Percentiles rank a stretch among this genome's conserved stretches.
Conservation (phyloP, 495 filamentous ascomycete species). For the Penicillium robsamsonii region DNA sequence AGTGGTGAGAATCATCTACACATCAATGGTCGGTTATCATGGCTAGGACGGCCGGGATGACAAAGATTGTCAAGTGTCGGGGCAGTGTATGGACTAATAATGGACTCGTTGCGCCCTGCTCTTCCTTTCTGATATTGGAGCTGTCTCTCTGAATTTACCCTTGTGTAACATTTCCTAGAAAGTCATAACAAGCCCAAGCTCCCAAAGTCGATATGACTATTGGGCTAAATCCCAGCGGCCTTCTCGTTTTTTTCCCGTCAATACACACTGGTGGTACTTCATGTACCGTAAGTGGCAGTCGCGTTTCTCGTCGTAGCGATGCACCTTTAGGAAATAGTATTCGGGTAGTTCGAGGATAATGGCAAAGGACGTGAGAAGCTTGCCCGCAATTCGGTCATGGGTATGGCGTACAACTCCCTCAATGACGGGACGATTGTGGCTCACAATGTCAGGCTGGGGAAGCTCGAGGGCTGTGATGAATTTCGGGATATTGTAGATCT, state of each 20-base stretch:
- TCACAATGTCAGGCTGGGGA: slow-evolving; percentile 43
- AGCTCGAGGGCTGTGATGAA: slow-evolving; percentile 43
- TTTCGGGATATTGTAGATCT: slow-evolving; percentile 57
- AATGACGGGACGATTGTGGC: slow-evolving; percentile 41
- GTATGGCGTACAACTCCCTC: slow-evolving; percentile 47
- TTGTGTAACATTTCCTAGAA: no score
- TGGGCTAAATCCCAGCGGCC: slow-evolving; percentile 39
- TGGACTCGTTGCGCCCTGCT: no score
- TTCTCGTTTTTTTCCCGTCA: slow-evolving; percentile 45
- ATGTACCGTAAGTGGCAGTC: slow-evolving; percentile 55
- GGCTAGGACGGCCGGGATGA: no score
- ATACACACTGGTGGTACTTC: slow-evolving; percentile 49
- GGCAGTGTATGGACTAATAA: no score
- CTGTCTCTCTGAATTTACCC: no score
- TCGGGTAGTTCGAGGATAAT: slow-evolving; percentile 53
- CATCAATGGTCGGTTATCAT: no score
- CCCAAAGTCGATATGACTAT: slow-evolving; percentile 55
- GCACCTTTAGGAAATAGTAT: slow-evolving; percentile 48
- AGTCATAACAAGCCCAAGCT: slow-evolving; percentile 53
- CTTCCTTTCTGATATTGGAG: no score
- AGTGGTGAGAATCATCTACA: no score
- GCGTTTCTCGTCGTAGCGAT: slow-evolving; percentile 47
- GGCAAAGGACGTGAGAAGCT: slow-evolving; percentile 48
- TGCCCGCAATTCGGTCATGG: slow-evolving; percentile 45
- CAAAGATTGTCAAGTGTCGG: no score